phyloP scores from a whole-genome alignment of 352 stramenopile genomes.

The Globisporangium middletonii region DNA sequence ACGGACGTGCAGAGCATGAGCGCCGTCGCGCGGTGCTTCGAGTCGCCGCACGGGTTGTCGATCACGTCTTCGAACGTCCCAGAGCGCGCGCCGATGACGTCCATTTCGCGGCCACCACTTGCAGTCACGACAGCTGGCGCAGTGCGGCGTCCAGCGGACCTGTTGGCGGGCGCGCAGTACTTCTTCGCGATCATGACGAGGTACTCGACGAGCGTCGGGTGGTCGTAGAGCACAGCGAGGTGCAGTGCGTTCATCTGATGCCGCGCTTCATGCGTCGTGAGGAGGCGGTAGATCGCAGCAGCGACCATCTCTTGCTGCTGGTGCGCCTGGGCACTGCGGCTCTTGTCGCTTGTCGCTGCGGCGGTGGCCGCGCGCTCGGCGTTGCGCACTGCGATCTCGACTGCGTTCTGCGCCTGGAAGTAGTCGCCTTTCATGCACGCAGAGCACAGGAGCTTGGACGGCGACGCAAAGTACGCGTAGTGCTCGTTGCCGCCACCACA shows the following conservation, averaged over 20 bases:
- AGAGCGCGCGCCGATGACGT: neutral
- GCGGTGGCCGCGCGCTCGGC: constrained; percentile 9
- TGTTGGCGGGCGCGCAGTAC: constrained; percentile 25
- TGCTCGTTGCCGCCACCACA: constrained; percentile 9
- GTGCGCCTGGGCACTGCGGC: neutral
- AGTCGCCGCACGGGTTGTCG: constrained; percentile 49
- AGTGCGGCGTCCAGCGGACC: constrained; percentile 11
- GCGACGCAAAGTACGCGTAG: constrained; percentile 52
- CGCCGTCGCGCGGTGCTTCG: constrained; percentile 62
- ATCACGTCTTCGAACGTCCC: constrained; percentile 35
- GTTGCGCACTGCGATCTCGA: constrained; percentile 50
- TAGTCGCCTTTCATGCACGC: constrained; percentile 76
- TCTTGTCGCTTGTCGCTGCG: constrained; percentile 12
- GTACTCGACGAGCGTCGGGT: constrained; percentile 54
- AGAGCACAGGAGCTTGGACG: constrained; percentile 55
- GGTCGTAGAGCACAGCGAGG: constrained; percentile 70
- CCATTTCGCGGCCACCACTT: constrained; percentile 11
- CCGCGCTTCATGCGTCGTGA: constrained; percentile 58
- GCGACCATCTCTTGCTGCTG: constrained; percentile 5
- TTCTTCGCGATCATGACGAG: constrained; percentile 38
- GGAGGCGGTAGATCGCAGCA: constrained; percentile 33
- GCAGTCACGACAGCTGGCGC: neutral
- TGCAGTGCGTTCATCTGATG: constrained; percentile 77
- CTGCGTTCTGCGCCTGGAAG: constrained; percentile 54
- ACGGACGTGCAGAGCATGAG: constrained; percentile 78